Conservation (phyloP, 2,329 filamentous ascomycete species). For the Davidsoniella virescens region DNA sequence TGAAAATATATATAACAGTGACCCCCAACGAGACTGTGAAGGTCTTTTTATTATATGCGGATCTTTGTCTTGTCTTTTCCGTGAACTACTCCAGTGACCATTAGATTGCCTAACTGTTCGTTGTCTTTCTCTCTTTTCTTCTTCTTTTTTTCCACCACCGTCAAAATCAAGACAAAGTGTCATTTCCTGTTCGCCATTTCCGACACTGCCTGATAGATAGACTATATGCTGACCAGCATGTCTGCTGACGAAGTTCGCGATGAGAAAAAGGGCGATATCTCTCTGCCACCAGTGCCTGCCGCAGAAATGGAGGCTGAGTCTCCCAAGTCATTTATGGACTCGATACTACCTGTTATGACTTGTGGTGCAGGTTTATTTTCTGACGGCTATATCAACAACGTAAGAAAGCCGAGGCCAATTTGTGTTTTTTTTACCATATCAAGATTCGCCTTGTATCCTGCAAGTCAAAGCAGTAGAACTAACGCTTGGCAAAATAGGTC, state of each 20-base stretch:
- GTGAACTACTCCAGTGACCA: no score
- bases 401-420: conserved; percentile 22
- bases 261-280: neutral
- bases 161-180: no score
- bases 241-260: neutral
- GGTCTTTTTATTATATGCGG: no score
- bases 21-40: no score
- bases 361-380: conserved; percentile 83
- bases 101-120: no score
- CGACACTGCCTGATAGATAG: no score
- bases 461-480: neutral
- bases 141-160: no score
- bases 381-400: conserved; percentile 83
- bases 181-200: no score
- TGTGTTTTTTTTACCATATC: neutral
- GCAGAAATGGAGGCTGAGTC: neutral
- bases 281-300: neutral
- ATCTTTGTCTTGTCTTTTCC: no score
- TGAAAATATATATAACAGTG: no score
- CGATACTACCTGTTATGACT: conserved; percentile 53
- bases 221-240: neutral
- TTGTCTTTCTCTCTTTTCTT: neutral
- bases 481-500: conserved; percentile 33
- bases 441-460: neutral
- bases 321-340: conserved; percentile 6